Conservation (phyloP, 148 eudicot species). For the Rhododendron griersonianum region DNA sequence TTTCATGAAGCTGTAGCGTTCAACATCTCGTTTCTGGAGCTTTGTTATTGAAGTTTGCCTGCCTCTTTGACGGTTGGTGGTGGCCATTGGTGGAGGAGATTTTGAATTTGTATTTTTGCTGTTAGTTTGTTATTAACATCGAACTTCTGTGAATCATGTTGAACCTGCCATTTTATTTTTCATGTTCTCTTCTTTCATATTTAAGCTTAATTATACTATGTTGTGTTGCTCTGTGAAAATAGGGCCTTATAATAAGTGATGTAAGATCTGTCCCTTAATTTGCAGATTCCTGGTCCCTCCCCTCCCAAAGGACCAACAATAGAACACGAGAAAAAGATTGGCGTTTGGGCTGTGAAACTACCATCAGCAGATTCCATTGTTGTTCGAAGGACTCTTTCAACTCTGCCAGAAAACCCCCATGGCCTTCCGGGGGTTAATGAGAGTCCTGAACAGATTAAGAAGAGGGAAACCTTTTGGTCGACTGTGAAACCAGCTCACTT, state of each 20-base stretch:
- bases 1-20: not conserved
- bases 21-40: slow-evolving; percentile 1
- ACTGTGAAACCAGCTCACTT: slow-evolving; percentile 81
- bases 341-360: slow-evolving; percentile 74
- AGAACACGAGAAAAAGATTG: slow-evolving; percentile 67
- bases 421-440: slow-evolving; percentile 73
- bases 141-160: not conserved
- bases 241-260: not conserved
- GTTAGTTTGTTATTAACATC: not conserved
- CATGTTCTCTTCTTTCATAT: not conserved
- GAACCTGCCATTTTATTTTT: not conserved
- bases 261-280: not conserved
- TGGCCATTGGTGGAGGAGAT: not conserved
- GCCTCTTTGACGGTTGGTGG: not conserved
- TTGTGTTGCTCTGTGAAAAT: not conserved
- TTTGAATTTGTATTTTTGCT: not conserved
- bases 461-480: slow-evolving; percentile 71
- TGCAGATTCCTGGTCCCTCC: slow-evolving; percentile 80
- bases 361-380: slow-evolving; percentile 87
- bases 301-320: slow-evolving; percentile 61
- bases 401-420: slow-evolving; percentile 57
- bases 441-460: slow-evolving; percentile 39
- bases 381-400: slow-evolving; percentile 64
- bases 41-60: not conserved
- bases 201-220: not conserved